These are phyloP conservation scores for Scedosporium apiospermum DNA, from an alignment of 2,329 filamentous ascomycete genomes.

Conservation along the genomic window DNA sequence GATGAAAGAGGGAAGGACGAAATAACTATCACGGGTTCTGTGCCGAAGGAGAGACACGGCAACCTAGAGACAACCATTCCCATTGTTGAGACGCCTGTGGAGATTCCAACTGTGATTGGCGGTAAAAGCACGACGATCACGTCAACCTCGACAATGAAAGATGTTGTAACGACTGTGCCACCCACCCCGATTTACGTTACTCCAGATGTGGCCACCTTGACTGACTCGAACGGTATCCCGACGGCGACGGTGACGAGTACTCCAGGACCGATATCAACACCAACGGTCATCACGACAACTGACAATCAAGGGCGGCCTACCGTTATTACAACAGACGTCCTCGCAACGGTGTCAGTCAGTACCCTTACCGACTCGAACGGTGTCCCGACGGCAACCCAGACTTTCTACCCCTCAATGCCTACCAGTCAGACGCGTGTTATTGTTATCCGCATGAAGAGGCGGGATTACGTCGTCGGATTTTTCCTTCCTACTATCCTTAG, in stretches of 20 bases:
- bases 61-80: not conserved
- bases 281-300: not conserved
- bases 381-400: slow-evolving; percentile 1
- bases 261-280: not conserved
- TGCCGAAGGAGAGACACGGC: not conserved
- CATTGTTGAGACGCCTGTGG: not conserved
- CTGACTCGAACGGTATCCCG: not conserved
- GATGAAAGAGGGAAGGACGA: not conserved
- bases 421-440: not conserved
- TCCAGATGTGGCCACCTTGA: not conserved
- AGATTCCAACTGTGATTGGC: slow-evolving; percentile 1
- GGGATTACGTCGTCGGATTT: slow-evolving; percentile 27
- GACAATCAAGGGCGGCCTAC: not conserved
- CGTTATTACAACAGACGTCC: not conserved
- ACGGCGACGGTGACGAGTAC: not conserved
- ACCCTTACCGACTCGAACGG: not conserved
- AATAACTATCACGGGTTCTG: not conserved
- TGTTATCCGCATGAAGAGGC: not conserved
- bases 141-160: not conserved
- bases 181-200: not conserved
- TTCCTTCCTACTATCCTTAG: slow-evolving; percentile 31
- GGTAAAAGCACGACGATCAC: not conserved
- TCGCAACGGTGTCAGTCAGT: not conserved
- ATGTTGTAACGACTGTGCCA: not conserved
- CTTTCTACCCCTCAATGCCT: not conserved